Evolutionary conservation across 352 stramenopile species (phyloP), one percentile per base, ranked within the genome.

Genomic region (Phytophthora gonapodyides): DNA sequence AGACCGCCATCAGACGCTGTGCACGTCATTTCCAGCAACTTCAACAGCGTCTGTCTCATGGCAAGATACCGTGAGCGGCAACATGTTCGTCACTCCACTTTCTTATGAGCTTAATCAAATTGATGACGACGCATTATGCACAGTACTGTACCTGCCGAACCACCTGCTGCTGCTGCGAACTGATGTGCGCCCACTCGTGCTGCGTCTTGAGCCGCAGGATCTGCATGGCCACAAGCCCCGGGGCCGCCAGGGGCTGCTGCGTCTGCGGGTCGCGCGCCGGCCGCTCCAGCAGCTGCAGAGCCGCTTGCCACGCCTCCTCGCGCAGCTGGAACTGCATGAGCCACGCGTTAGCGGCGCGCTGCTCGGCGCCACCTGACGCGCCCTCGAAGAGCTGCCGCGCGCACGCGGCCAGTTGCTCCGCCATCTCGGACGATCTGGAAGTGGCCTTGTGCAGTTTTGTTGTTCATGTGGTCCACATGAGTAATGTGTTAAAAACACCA

Each of bases 361-460:
- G 82, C 49, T 73, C 80, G 7, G 16, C 47, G 44, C 84, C 86
- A 40, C 82, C 84, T 0, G 82, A 67, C 15, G 52, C 64, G 24
- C 81, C 83, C 51, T 90, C 80, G 24, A 93, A 89, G 55, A 93
- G 82, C 66, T 84, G 64, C 34, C 71, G 69, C 54, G 82, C 78
- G 45, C 71, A 86, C 37, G 77, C 69, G 15, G 82, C 64, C 6
- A 90, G 71, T 49, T 89, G 70, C 61, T 89, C 71, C 17, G 58
- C 63, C 69, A 82, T 84, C 51, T 65, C 48, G 62, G 8, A 12
- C 52, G 54, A 50, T 56, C n/a, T 10, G 19, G 11, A 27, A 5
- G 5, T 30, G 12, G 35, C 17, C 2, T 17, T 56, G 35, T 30
- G 6, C 43, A 45, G 34, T 34, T 45, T 16, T 2, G 1, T 7